Base-by-base conservation (phyloP, 805 yeast genomes). In the Lipomyces yamadae region DNA sequence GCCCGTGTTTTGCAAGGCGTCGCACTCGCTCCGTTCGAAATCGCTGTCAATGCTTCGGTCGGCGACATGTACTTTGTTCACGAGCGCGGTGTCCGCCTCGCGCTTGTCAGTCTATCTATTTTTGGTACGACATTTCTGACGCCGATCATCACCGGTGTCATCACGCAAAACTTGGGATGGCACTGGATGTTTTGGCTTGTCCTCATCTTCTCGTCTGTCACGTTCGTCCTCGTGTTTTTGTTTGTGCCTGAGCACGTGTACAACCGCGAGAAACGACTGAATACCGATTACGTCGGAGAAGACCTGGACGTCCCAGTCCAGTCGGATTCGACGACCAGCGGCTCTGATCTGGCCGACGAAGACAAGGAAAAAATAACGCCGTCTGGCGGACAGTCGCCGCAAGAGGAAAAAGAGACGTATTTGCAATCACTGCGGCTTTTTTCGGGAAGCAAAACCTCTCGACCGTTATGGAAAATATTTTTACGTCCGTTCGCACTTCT, bases 1-100 rank as follows among this genome's bases (percentile, higher is more conserved):
- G 64, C 72, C 4, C 72, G 80, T 66, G 75, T 81, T 56, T 68
- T 82, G 32, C 80, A 80, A 55, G 83, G 82, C 73, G 74, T 88
- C 59, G 86, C 89, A 74, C 90, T 87, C 15, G 94, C 94, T 24
- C 87, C 89, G n/a, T 83, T 89, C 50, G 96, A 90, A 76, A 86
- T 91, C 3, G 87, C 92, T 75, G 67, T 92, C 82, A 79, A 83
- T 85, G 72, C 88, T 86, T 57, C 82, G 83, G 72, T 84, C 33
- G 80, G 92, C 2, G 96, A 91, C 75, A 83, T 90, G 75, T 91
- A 85, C 75, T 91, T 83, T 77, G 89, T 86, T 70, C 96, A 91
- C 76, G 92, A 90, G 74, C 80, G 90, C 32, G 92, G 93, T 61
- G 80, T 87, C 35, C 86, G 86, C 11, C 82, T 91, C 76, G 90